A percentile compares a stretch with the other conserved stretches of the same genome.
phyloP scores from a whole-genome alignment of 2,329 filamentous ascomycete species.

The Penicillium rolfsii region DNA sequence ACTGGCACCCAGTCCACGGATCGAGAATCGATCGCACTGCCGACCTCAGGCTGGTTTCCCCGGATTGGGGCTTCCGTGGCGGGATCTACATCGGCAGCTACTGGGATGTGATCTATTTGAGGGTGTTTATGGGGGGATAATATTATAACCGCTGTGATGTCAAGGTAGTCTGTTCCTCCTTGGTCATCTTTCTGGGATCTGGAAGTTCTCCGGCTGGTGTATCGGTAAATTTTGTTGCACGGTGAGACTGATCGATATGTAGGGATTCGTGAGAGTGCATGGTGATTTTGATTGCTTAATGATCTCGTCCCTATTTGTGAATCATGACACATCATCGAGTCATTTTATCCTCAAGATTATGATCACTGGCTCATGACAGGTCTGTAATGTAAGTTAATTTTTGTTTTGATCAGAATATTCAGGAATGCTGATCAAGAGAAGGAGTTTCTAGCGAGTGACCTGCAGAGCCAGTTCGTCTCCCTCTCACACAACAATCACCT shows the following conservation, averaged over 20 bases:
- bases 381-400: neutral
- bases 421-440: neutral
- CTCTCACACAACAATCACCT: neutral
- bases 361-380: neutral
- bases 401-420: neutral
- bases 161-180: neutral
- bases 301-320: neutral
- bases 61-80: slow-evolving; percentile 17
- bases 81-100: slow-evolving; percentile 17
- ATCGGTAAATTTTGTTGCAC: neutral
- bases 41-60: slow-evolving; percentile 15
- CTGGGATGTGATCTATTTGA: neutral
- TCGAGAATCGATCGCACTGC: slow-evolving; percentile 15
- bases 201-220: neutral
- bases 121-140: slow-evolving; percentile 1
- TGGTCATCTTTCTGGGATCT: neutral
- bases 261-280: neutral
- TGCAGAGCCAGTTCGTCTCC: neutral
- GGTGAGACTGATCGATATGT: neutral
- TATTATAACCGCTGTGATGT: neutral
- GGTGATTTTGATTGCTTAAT: neutral
- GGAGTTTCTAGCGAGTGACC: neutral
- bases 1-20: slow-evolving; percentile 11
- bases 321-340: too few species aligned
- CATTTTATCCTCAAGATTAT: too few species aligned